These are phyloP conservation scores for Viridothelium virens DNA, from an alignment of 495 filamentous ascomycete species.

Conservation along the genomic window DNA sequence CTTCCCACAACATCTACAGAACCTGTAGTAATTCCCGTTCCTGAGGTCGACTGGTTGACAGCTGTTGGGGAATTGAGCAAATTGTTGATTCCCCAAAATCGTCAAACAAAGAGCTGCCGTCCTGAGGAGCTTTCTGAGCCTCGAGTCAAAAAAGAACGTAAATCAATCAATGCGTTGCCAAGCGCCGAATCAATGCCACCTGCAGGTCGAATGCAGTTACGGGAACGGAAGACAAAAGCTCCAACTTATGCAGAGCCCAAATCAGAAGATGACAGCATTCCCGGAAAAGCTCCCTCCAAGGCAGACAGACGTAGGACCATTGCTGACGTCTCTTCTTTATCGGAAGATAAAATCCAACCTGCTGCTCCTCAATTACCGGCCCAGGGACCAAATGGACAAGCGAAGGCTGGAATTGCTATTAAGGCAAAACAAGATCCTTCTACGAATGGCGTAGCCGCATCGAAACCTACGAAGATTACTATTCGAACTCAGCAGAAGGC, in stretches of 20 bases:
- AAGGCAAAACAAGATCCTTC: not conserved
- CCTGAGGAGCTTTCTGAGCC: conserved; percentile 60
- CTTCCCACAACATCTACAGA: conserved; percentile 27
- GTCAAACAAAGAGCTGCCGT: conserved; percentile 65
- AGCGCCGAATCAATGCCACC: conserved; percentile 31
- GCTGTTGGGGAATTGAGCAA: conserved; percentile 75
- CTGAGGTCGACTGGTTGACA: conserved; percentile 75
- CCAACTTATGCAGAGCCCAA: conserved; percentile 39
- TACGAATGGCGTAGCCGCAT: not conserved
- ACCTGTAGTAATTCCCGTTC: conserved; percentile 54
- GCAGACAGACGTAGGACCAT: conserved; percentile 60
- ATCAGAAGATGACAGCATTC: conserved; percentile 47
- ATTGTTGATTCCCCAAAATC: conserved; percentile 64
- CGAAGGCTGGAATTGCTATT: not conserved
- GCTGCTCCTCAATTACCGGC: not conserved
- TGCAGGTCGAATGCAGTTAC: conserved; percentile 58
- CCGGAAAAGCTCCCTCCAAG: conserved; percentile 33
- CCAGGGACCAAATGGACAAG: not conserved
- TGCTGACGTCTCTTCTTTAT: conserved; percentile 38
- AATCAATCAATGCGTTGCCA: conserved; percentile 39
- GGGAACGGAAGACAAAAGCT: conserved; percentile 59
- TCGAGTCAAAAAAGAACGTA: conserved; percentile 51
- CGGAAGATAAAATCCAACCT: conserved; percentile 7
- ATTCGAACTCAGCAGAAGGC: conserved; percentile 6
- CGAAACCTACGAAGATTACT: not conserved